Base-by-base conservation (phyloP, 768 basidiomycete genomes). In the Mycena indigotica region DNA sequence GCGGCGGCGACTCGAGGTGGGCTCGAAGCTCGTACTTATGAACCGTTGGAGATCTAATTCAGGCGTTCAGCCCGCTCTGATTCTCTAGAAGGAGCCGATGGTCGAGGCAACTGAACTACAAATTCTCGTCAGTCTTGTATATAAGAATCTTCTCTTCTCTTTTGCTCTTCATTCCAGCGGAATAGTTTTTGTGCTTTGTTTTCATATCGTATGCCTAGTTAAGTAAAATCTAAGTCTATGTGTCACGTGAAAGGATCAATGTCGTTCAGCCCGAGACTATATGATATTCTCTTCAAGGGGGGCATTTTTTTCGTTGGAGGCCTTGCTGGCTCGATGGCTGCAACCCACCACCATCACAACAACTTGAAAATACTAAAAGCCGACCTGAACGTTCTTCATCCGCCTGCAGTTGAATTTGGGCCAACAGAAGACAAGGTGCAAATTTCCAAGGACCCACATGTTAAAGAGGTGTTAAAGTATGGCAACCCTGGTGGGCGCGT, bases 1-100 rank as follows among this genome's bases (percentile, higher is more conserved):
- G 81, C 12, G 12, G 10, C 8, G 6, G 46, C 46, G 46, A 48
- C 21, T 6, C 46, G 85, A 75, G 83, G 83, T 73, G 88, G 87
- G 72, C 83, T 93, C 66, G 92, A 94, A 70, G 84, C 90, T 66
- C 84, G 87, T 73, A 90, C 89, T 61, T 88, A 92, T 76, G 89
- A 94, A 78, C 89, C 89, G 38, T 73, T 93, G 75, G 92, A 93
- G 72, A 86, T 93, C 80, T 92, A 78, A 83, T 74, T 67, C 62
- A 63, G 67, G 65, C 51, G 49, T 53, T 41, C 68, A 75, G 76
- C 70, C 66, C 74, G 73, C 69, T 75, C 77, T 69, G 75, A 78
- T 67, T 77, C 75, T 67, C 69, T 76, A 65, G 75, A 75, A 58
- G 75, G 78, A 63, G 74, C 77, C 65, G 76, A 78, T 64, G 76